These are phyloP conservation scores for Picocystis salinarum DNA, from an alignment of 139 green algal genomes.

Conservation along the genomic window DNA sequence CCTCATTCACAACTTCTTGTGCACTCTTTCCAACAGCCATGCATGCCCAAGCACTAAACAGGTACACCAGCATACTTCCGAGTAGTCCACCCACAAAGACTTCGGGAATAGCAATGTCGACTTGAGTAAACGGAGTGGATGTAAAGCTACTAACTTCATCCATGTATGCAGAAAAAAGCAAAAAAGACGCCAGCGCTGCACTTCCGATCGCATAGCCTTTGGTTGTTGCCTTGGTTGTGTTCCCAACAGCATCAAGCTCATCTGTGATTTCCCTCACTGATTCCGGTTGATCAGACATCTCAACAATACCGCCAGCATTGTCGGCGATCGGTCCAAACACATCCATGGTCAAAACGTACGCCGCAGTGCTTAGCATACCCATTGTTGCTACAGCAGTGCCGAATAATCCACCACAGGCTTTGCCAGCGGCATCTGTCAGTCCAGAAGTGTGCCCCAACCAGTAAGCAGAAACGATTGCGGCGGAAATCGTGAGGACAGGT, in stretches of 20 bases:
- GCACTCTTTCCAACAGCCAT: constrained; percentile 25
- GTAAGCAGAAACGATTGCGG: constrained; percentile 27
- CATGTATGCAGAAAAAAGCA: constrained; percentile 36
- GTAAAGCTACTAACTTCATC: constrained; percentile 20
- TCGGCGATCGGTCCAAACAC: constrained; percentile 47
- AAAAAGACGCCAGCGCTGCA: too few species aligned
- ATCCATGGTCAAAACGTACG: constrained; percentile 39
- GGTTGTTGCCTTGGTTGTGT: not conserved
- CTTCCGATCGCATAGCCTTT: constrained; percentile 1
- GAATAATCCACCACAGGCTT: constrained; percentile 19
- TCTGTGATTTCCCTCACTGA: constrained; percentile 39
- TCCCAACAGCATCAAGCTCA: constrained; percentile 28
- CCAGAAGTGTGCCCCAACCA: constrained; percentile 31
- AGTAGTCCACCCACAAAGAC: constrained; percentile 30
- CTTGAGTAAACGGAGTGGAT: not conserved
- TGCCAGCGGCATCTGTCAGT: constrained; percentile 12
- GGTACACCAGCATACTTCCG: constrained; percentile 39
- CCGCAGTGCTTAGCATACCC: constrained; percentile 43
- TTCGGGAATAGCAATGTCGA: constrained; percentile 34
- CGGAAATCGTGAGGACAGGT: constrained; percentile 32
- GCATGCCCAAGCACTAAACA: constrained; percentile 33
- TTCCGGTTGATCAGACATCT: constrained; percentile 35
- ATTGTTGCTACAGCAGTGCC: constrained; percentile 24
- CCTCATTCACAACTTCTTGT: constrained; percentile 30
- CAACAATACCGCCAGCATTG: constrained; percentile 56